phyloP scores from a whole-genome alignment of 225 moss, liverwort and hornwort species.

The Physcomitrium patens region DNA sequence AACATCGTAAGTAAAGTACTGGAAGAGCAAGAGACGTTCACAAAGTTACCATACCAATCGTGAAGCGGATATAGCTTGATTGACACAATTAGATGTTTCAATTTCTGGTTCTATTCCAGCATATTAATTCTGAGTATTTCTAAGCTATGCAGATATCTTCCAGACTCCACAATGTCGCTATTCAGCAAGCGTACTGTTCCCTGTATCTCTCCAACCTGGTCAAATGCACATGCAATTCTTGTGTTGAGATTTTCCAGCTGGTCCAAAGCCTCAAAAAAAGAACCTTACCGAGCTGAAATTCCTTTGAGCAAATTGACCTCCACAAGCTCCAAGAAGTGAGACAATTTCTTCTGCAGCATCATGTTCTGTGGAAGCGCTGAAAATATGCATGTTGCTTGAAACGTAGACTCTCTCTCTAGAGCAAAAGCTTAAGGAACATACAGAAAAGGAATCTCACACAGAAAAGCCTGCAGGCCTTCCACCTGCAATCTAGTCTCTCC shows the following conservation, averaged over 20 bases:
- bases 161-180: constrained; percentile 84
- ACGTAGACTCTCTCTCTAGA: constrained; percentile 94
- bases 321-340: constrained; percentile 94
- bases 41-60: constrained; percentile 67
- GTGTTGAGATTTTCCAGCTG: constrained; percentile 92
- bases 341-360: constrained; percentile 95
- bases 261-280: constrained; percentile 91
- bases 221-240: constrained; percentile 90
- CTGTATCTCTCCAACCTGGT: constrained; percentile 87
- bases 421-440: constrained; percentile 95
- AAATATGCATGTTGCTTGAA: constrained; percentile 91
- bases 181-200: constrained; percentile 85
- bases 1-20: neutral
- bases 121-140: constrained; percentile 73
- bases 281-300: constrained; percentile 93
- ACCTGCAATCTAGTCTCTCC: constrained; percentile 64
- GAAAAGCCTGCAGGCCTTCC: constrained; percentile 86
- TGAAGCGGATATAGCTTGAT: constrained; percentile 87
- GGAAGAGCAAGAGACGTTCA: neutral
- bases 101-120: constrained; percentile 85
- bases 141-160: constrained; percentile 70
- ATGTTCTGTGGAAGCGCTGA: constrained; percentile 96
- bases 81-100: constrained; percentile 91
- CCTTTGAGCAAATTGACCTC: constrained; percentile 96
- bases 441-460: constrained; percentile 89